Evolutionary conservation across 176 grass and related monocot species (phyloP).

Genomic region (Carex scoparia): DNA sequence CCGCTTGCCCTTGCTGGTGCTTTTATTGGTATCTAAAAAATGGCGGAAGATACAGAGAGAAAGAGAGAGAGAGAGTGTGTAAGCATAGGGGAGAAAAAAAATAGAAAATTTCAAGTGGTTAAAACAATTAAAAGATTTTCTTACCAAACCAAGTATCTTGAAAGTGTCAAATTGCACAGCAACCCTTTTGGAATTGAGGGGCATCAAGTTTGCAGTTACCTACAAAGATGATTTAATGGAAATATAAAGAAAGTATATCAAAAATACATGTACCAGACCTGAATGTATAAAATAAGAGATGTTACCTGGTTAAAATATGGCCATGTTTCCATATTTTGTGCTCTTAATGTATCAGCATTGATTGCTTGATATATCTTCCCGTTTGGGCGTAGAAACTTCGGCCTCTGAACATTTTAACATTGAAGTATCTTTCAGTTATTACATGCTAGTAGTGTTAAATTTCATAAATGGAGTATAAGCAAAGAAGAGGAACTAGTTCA

Average conservation of each 20-base stretch:
- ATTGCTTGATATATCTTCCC: constrained; percentile 93
- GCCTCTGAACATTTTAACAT: constrained; percentile 48
- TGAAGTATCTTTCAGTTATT: not conserved
- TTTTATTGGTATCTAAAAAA: constrained; percentile 72
- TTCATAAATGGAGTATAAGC: not conserved
- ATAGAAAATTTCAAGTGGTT: not conserved
- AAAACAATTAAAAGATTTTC: constrained; percentile 29
- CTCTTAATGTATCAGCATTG: constrained; percentile 66
- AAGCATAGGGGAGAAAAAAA: not conserved
- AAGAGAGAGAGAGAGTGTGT: not conserved
- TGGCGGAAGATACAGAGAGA: not conserved
- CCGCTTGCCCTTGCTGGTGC: constrained; percentile 65
- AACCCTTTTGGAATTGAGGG: constrained; percentile 62
- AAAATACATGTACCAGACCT: not conserved
- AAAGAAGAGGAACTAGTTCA: not conserved
- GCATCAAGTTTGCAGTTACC: constrained; percentile 84
- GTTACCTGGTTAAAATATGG: constrained; percentile 89
- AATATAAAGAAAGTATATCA: not conserved
- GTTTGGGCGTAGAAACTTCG: constrained; percentile 71
- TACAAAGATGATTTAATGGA: constrained; percentile 42
- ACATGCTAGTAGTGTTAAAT: not conserved
- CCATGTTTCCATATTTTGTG: constrained; percentile 87
- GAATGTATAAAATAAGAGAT: constrained; percentile 18
- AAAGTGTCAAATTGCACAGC: constrained; percentile 75
- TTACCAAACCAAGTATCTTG: constrained; percentile 95